Evolutionary conservation across 345 rosid genomes (phyloP).

Genomic region (Citrus hindsii): DNA sequence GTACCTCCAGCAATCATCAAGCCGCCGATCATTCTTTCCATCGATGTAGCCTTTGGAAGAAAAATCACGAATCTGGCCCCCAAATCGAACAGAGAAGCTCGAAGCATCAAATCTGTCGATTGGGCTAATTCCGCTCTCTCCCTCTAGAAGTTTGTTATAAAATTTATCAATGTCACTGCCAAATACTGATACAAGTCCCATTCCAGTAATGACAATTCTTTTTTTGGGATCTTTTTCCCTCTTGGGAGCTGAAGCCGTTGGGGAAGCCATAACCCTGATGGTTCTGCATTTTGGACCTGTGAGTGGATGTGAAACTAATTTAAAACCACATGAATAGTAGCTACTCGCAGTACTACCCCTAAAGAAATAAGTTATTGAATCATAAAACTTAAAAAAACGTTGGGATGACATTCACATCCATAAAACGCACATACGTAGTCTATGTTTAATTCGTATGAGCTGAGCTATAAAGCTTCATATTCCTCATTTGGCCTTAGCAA

Average conservation of each 20-base stretch:
- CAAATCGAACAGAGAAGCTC: constrained; percentile 49
- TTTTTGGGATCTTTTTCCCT: constrained; percentile 54
- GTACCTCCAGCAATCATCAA: constrained; percentile 72
- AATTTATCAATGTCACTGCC: constrained; percentile 42
- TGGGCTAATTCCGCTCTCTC: constrained; percentile 61
- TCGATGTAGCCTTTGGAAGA: constrained; percentile 61
- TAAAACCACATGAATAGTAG: not conserved
- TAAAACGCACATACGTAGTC: not conserved
- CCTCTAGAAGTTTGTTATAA: constrained; percentile 55
- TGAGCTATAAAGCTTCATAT: not conserved
- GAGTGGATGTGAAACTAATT: constrained; percentile 10
- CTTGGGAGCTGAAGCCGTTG: constrained; percentile 45
- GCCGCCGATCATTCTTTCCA: constrained; percentile 63
- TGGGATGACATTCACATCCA: not conserved
- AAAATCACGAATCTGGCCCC: constrained; percentile 58
- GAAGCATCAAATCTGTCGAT: constrained; percentile 67
- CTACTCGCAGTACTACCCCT: not conserved
- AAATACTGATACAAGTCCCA: constrained; percentile 62
- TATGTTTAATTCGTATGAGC: not conserved
- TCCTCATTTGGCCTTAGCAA: not conserved
- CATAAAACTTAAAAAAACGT: not conserved
- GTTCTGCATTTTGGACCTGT: constrained; percentile 38
- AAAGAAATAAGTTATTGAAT: not conserved
- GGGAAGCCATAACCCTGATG: constrained; percentile 46
- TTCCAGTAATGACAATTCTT: constrained; percentile 58